phyloP scores from a whole-genome alignment of 495 filamentous ascomycete genomes.

The Xylaria bambusicola region DNA sequence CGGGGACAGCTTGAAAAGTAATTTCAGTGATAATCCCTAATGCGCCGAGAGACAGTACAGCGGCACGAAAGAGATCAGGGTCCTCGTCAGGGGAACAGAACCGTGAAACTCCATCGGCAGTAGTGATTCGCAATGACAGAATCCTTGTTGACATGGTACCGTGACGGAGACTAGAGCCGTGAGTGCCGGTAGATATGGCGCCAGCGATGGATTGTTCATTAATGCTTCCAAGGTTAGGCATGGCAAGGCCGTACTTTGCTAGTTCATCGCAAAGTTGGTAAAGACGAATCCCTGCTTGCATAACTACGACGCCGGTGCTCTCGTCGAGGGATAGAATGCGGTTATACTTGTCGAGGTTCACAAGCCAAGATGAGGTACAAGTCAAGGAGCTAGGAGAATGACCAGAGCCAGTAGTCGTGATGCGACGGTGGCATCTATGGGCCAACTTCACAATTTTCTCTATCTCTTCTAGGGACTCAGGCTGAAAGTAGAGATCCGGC shows the following conservation, averaged over 20 bases:
- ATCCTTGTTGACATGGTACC: slow-evolving; percentile 81
- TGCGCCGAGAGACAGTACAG: slow-evolving; percentile 83
- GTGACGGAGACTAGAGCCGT: slow-evolving; percentile 83
- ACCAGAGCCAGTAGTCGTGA: slow-evolving; percentile 79
- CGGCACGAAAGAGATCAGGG: slow-evolving; percentile 80
- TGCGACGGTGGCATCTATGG: slow-evolving; percentile 72
- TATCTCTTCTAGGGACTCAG: slow-evolving; percentile 74
- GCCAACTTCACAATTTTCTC: slow-evolving; percentile 81
- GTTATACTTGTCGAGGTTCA: slow-evolving; percentile 86
- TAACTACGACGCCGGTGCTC: slow-evolving; percentile 63
- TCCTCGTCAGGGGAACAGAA: slow-evolving; percentile 73
- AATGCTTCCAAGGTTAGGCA: slow-evolving; percentile 92
- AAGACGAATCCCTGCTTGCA: slow-evolving; percentile 84
- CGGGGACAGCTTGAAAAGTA: slow-evolving; percentile 73
- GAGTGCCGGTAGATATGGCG: slow-evolving; percentile 89
- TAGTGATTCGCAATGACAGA: slow-evolving; percentile 70
- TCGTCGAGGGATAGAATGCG: slow-evolving; percentile 67
- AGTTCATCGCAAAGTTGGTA: slow-evolving; percentile 67
- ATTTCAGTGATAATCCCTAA: slow-evolving; percentile 89
- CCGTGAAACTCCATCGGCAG: slow-evolving; percentile 76
- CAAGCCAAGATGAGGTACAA: slow-evolving; percentile 90
- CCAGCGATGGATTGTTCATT: slow-evolving; percentile 92
- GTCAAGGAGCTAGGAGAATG: slow-evolving; percentile 93
- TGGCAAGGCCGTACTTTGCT: slow-evolving; percentile 70
- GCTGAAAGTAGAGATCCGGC: slow-evolving; percentile 88